Conservation (phyloP, 1,284 basidiomycete genomes). For the Cryptococcus sp. region DNA sequence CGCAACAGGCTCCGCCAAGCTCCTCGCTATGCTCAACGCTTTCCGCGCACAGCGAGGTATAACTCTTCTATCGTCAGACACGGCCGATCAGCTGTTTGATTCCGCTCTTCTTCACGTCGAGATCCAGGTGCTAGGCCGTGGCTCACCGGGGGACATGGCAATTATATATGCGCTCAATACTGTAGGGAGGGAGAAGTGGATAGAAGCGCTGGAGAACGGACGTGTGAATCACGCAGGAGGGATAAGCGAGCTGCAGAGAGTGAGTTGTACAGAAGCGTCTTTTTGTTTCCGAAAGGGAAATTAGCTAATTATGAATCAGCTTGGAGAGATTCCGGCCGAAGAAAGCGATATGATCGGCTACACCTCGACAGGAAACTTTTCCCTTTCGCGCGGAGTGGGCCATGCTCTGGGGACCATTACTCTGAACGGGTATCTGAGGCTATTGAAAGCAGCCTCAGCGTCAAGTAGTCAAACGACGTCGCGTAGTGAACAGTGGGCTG, state of each 20-base stretch:
- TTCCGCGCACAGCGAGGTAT: slow-evolving; percentile 62
- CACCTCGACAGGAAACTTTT: slow-evolving; percentile 75
- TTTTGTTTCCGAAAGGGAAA: background rate
- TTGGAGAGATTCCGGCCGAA: slow-evolving; percentile 55
- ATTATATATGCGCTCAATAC: slow-evolving; percentile 65
- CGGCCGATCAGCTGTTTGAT: slow-evolving; percentile 57
- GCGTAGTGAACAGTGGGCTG: slow-evolving; percentile 11
- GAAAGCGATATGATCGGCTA: slow-evolving; percentile 67
- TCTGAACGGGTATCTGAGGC: slow-evolving; percentile 59
- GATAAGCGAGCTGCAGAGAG: slow-evolving; percentile 55
- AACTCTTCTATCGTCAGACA: slow-evolving; percentile 50
- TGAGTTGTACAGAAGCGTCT: slow-evolving; percentile 31
- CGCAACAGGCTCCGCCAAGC: slow-evolving; percentile 32
- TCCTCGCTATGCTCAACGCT: slow-evolving; percentile 62
- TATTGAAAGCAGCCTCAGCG: slow-evolving; percentile 17
- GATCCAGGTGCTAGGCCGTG: slow-evolving; percentile 64
- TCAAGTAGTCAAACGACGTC: no score
- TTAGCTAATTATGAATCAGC: slow-evolving; percentile 45
- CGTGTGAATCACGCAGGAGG: slow-evolving; percentile 23
- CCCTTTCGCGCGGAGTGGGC: slow-evolving; percentile 71
- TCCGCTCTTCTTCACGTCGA: slow-evolving; percentile 67
- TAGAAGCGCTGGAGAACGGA: slow-evolving; percentile 46
- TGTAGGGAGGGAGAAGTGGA: slow-evolving; percentile 58
- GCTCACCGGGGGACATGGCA: slow-evolving; percentile 70
- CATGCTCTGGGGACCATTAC: slow-evolving; percentile 72